Base-by-base conservation (phyloP, 345 rosid genomes). In the Eutrema heterophyllum region DNA sequence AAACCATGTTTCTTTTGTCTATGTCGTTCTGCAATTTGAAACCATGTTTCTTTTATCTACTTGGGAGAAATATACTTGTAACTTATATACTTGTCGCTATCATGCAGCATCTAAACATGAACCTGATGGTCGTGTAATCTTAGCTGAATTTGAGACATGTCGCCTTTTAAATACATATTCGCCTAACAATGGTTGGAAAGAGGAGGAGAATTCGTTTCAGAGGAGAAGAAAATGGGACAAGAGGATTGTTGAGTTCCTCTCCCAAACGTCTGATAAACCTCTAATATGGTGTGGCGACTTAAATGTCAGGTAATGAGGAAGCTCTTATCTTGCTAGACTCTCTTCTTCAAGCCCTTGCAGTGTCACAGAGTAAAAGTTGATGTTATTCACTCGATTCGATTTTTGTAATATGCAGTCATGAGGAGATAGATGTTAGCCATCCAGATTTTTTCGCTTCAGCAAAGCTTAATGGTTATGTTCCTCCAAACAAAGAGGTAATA, bases 111-210 rank as follows among this genome's bases (percentile, higher is more conserved):
- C 85, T 41, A 92, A 87, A 83, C 97, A 92, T 69, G 99, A 95
- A 85, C 86, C 84, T 46, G 97, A 92, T 85, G 97, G 99, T 58
- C 84, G 99, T 65, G 96, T 90, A 68, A 95, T 95, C 82, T 83
- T 89, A 78, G 96, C 89, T 65, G 97, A 95, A 79, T 95, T 95
- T 65, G 86, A 88, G 85, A 84, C 88, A 18, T 81, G 87, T 65
- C 79, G 83, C 56, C 57, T 95, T 36, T 70, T 95, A 84, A 92
- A 89, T 71, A 95, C 97, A 7, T 95, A 92, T 83, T 82, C 89
- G 8, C 99, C 99, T 59, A 95, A 95, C 74, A 95, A 95, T 79
- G 99, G 97, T 56, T 95, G 99, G 99, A 95, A 85, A 85, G 99
- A 94, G 16, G 97, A 90, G 79, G 97, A 88, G 72, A 95, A 87